Base-by-base conservation (phyloP, 2,329 filamentous ascomycete species). In the Talaromyces sp. region DNA sequence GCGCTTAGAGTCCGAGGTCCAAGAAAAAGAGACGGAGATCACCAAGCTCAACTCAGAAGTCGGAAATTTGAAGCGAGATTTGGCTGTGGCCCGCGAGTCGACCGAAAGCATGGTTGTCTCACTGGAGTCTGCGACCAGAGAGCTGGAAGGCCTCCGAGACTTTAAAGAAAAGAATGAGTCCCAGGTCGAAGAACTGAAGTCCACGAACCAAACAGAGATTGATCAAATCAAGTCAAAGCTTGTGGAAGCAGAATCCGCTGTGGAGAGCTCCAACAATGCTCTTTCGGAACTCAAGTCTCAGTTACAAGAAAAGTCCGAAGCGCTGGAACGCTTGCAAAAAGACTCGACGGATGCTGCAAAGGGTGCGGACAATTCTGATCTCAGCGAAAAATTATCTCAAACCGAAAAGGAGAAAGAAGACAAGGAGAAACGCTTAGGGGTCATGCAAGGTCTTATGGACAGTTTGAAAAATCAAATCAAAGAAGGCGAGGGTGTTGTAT, bases 1-100 rank as follows among this genome's bases (percentile, higher is more conserved):
- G 3, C 86, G 90, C 59, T 78, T 96, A n/a, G 89, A 96, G 69
- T 82, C 84, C 1, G 89, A 95, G 66, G 74, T 95, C 3, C 82
- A 87, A 57, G 84, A 87, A 61, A 90, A 89, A 69, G 80, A 88
- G 11, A 84, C 85, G 49, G 88, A 93, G 73, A 86, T 95, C 42
- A 84, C 86, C 58, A 83, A 82, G 53, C 84, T 98, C 15, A 88
- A 88, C 66, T 76, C 80, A 3, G 86, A 95, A 67, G 85, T 96
- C 30, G 81, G 84, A 22, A 81, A 78, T 1, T 78, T 96, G 25
- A 87, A 88, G 73, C 80, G 84, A 3, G 90, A 96, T 67, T 80
- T 96, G 4, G 83, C 85, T 2, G 84, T 86, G 13, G 86, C 87
- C 10, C 86, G 90, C 66, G 89, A 95, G 69, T 89, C 88, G 51